These are phyloP conservation scores for Capillidium heterosporum DNA, from an alignment of 371 early-diverging fungal genomes.

Conservation along the genomic window DNA sequence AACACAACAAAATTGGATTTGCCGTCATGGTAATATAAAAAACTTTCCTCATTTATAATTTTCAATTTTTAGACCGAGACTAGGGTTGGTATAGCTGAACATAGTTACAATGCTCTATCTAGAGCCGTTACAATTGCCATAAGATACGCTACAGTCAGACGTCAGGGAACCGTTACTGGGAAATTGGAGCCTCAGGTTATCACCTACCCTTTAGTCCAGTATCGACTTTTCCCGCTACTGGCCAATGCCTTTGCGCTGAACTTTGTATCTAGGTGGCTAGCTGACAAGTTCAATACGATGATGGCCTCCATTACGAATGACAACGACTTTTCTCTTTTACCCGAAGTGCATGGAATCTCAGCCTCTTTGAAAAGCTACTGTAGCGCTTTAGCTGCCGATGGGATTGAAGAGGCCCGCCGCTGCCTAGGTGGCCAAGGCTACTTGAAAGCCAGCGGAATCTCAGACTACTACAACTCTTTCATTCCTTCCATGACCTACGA, in stretches of 20 bases:
- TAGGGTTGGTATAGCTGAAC: conserved; percentile 38
- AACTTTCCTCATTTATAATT: conserved; percentile 25
- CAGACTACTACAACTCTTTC: conserved; percentile 44
- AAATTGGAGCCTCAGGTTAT: conserved; percentile 51
- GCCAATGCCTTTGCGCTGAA: conserved; percentile 61
- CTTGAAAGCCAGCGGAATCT: conserved; percentile 48
- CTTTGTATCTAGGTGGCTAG: conserved; percentile 50
- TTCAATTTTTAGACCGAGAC: conserved; percentile 46
- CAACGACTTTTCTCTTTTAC: conserved; percentile 26
- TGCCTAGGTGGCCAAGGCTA: conserved; percentile 76
- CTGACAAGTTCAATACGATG: conserved; percentile 40
- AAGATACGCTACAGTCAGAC: conserved; percentile 57
- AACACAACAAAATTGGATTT: conserved; percentile 55
- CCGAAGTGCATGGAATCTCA: conserved; percentile 69
- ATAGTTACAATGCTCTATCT: conserved; percentile 27
- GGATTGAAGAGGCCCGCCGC: conserved; percentile 59
- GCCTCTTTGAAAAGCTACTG: conserved; percentile 69
- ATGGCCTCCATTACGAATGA: conserved; percentile 24
- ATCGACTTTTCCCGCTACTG: conserved; percentile 56
- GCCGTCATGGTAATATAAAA: conserved; percentile 66
- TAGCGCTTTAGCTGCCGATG: conserved; percentile 49
- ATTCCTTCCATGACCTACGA: conserved; percentile 44
- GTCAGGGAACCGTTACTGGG: conserved; percentile 52
- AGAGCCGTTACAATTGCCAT: conserved; percentile 61
- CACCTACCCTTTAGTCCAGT: conserved; percentile 61